Base-by-base conservation (phyloP, 2,329 filamentous ascomycete genomes). In the Colletotrichum tamarilloi region DNA sequence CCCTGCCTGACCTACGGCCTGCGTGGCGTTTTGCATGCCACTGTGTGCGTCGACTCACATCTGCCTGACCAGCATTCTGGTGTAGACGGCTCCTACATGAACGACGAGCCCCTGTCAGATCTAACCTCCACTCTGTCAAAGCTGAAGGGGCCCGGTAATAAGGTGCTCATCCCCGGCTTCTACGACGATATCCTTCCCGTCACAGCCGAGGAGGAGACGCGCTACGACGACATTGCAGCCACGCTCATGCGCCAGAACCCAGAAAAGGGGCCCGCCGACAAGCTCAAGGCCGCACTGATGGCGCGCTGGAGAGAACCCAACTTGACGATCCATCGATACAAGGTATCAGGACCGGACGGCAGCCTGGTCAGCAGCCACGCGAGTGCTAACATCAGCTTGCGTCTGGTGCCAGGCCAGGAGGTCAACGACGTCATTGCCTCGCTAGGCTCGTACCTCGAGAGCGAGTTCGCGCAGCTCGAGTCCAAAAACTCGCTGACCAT, bases 1-100 rank as follows among this genome's bases (percentile, higher is more conserved):
- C 97, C 97, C 0, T 99, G 97, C 80, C 85, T 99, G 70, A 99
- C 97, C 0, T 99, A 99, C 75, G 97, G 97, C 1, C 88, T 98
- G 7, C 91, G 97, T 62, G 97, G 97, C 28, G 96, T 99, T 30
- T 92, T 99, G 26, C 96, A 98, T 81, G 96, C 95, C 5, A 98
- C 95, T 0, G 89, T 98, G 6, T 93, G 95, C 74, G 92, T 99
- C 30, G 93, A 97, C 76, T 97, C 95, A 70, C 91, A 91, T 64
- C 92, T 94, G 75, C 95, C 95, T 0, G 97, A 99, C 82, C 89
- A 97, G 2, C 97, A 99, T 82, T 97, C 95, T 74, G 97, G 97
- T 78, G 96, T 99, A n/a, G 96, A 98, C 78, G 97, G 97, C 52
- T 98, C 95, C 74, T 92, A 94, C 74, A 90, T 97, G 84, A 90